These are phyloP conservation scores for Skeletonema potamos DNA, from an alignment of 108 stramenopile species.

Conservation along the genomic window DNA sequence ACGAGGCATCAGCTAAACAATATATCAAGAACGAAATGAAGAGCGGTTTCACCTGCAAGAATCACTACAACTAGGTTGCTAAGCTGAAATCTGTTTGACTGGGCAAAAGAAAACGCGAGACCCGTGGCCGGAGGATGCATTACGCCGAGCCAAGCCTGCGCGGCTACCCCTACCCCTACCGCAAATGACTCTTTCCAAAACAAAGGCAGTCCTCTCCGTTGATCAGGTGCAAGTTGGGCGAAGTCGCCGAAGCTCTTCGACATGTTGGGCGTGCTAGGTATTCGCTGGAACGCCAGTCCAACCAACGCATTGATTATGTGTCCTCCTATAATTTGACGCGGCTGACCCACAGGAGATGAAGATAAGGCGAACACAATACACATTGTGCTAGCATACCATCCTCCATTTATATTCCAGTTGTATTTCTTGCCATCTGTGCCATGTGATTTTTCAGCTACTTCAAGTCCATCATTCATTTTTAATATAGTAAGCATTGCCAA, in stretches of 20 bases:
- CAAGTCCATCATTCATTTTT: not conserved
- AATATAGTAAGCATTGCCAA: not conserved
- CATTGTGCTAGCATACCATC: slow-evolving; percentile 8
- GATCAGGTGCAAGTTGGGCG: not conserved
- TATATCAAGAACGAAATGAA: too few species aligned
- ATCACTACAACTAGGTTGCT: not conserved
- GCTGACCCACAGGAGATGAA: slow-evolving; percentile 15
- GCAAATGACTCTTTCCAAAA: slow-evolving; percentile 11
- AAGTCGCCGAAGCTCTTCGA: not conserved
- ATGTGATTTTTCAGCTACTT: not conserved
- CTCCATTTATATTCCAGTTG: not conserved
- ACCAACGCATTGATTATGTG: slow-evolving; percentile 8
- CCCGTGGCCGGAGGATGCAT: slow-evolving; percentile 21
- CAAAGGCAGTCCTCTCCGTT: slow-evolving; percentile 1
- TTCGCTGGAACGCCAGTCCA: slow-evolving; percentile 16
- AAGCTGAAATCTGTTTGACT: not conserved
- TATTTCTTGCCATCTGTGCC: not conserved
- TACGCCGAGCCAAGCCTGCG: slow-evolving; percentile 15
- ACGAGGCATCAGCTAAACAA: too few species aligned
- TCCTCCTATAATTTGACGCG: slow-evolving; percentile 7
- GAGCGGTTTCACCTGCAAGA: too few species aligned
- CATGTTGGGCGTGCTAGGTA: not conserved
- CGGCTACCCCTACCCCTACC: slow-evolving; percentile 3
- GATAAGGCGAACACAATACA: slow-evolving; percentile 18
- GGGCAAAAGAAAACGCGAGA: slow-evolving; percentile 3